A percentile compares a stretch with the other conserved stretches of the same genome.
These are phyloP conservation scores for Ascochyta rabiei DNA, from an alignment of 2,329 filamentous ascomycete genomes.

Conservation along the genomic window DNA sequence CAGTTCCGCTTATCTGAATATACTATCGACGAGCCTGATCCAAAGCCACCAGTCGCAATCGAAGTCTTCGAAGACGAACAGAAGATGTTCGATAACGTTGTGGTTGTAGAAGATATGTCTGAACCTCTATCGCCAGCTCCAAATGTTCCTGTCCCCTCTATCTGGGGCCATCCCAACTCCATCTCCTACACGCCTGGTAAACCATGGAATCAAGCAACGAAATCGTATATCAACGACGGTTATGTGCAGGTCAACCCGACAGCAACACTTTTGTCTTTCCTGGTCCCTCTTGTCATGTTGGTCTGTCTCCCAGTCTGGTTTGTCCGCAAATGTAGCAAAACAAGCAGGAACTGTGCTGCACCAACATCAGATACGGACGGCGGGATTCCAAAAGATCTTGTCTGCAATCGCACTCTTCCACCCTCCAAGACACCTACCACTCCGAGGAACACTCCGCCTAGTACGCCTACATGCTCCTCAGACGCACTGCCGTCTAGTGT, in stretches of 20 bases:
- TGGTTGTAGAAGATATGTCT: neutral
- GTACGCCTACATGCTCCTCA: neutral
- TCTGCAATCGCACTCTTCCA: neutral
- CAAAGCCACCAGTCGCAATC: neutral
- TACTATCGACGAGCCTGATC: neutral
- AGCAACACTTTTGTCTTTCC: neutral
- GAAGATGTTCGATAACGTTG: neutral
- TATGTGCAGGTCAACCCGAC: neutral
- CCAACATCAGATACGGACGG: neutral
- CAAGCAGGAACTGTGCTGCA: neutral
- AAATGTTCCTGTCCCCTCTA: neutral
- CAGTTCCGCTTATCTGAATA: no score
- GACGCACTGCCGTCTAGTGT: neutral
- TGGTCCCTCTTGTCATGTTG: neutral
- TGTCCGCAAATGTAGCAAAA: neutral
- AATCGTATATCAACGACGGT: neutral
- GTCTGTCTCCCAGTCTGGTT: neutral
- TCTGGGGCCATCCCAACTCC: slow-evolving; percentile 7
- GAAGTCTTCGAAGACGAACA: neutral
- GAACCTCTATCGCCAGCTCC: neutral
- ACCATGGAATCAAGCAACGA: neutral
- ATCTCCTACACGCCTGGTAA: neutral
- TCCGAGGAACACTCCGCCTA: neutral
- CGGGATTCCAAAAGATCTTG: neutral
- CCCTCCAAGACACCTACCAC: neutral